Evolutionary conservation across 2,329 filamentous ascomycete genomes (phyloP).

Genomic region (Xylaria sp.): DNA sequence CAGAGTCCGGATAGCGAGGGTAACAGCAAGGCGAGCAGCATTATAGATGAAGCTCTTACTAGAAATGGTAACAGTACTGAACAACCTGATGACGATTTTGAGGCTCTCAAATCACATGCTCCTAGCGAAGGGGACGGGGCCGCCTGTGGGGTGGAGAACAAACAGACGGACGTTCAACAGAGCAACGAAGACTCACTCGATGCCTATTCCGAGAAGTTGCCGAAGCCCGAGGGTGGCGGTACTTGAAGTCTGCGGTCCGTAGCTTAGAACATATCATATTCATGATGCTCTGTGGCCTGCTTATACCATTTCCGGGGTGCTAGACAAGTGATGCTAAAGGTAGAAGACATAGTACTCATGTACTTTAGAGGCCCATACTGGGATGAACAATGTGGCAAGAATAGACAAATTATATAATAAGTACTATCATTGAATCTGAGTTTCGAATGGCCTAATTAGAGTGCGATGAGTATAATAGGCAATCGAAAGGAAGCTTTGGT

Average conservation of each 20-base stretch:
- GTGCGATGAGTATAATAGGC: no score
- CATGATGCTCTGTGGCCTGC: background rate
- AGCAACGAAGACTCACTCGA: slow-evolving; percentile 40
- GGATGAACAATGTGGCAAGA: background rate
- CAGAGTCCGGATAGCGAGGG: slow-evolving; percentile 73
- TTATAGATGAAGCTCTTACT: slow-evolving; percentile 56
- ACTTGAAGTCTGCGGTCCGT: slow-evolving; percentile 16
- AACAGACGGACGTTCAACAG: slow-evolving; percentile 23
- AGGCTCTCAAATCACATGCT: slow-evolving; percentile 38
- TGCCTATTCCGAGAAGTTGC: slow-evolving; percentile 48
- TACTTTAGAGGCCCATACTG: background rate
- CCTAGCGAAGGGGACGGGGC: slow-evolving; percentile 27
- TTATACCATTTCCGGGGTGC: background rate
- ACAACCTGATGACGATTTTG: slow-evolving; percentile 43
- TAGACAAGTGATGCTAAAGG: background rate
- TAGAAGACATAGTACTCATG: background rate
- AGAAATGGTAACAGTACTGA: slow-evolving; percentile 36
- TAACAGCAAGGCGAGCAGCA: slow-evolving; percentile 78
- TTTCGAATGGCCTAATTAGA: background rate
- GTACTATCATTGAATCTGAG: background rate
- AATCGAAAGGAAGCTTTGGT: background rate
- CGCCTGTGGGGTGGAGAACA: slow-evolving; percentile 10
- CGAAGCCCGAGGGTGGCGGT: slow-evolving; percentile 43
- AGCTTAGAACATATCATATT: background rate
- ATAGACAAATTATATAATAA: background rate